phyloP scores from a whole-genome alignment of 768 basidiomycete species.

The Filobasidium floriforme region DNA sequence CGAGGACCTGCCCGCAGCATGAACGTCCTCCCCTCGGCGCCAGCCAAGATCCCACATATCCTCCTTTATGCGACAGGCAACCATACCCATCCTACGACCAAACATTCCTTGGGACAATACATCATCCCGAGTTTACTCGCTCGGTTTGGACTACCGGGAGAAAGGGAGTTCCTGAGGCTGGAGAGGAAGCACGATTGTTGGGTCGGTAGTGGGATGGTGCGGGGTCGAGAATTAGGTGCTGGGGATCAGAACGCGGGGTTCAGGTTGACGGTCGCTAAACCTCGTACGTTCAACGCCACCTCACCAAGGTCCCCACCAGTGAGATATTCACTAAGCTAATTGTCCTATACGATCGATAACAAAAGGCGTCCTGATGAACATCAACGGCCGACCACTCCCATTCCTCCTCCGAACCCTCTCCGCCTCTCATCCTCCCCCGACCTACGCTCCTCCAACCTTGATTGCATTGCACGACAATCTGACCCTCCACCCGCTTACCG shows the following conservation, averaged over 20 bases:
- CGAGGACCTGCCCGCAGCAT: too few relatives aligned
- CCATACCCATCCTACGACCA: constrained; percentile 21
- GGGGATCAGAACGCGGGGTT: constrained; percentile 2
- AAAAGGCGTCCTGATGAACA: constrained; percentile 23
- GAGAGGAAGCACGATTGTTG: constrained; percentile 13
- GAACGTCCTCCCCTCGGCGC: not conserved
- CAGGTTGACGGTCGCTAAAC: constrained; percentile 23
- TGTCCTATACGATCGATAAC: too few relatives aligned
- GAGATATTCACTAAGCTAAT: too few relatives aligned
- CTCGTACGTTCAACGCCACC: constrained; percentile 8
- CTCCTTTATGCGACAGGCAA: constrained; percentile 23
- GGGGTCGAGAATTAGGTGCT: not conserved
- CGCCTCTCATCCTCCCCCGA: not conserved
- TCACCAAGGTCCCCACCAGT: too few relatives aligned
- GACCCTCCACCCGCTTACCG: constrained; percentile 3
- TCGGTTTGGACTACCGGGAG: not conserved
- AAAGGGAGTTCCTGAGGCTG: constrained; percentile 8
- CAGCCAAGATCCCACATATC: constrained; percentile 13
- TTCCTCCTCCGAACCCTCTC: constrained; percentile 18
- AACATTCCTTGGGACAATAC: constrained; percentile 22
- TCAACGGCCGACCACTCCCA: constrained; percentile 20
- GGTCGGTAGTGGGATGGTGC: not conserved
- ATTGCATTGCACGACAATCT: constrained; percentile 25
- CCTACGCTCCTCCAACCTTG: constrained; percentile 5
- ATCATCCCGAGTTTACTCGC: constrained; percentile 20